These are phyloP conservation scores for Ophiostoma fasciatum DNA, from an alignment of 2,329 filamentous ascomycete genomes.

Conservation along the genomic window DNA sequence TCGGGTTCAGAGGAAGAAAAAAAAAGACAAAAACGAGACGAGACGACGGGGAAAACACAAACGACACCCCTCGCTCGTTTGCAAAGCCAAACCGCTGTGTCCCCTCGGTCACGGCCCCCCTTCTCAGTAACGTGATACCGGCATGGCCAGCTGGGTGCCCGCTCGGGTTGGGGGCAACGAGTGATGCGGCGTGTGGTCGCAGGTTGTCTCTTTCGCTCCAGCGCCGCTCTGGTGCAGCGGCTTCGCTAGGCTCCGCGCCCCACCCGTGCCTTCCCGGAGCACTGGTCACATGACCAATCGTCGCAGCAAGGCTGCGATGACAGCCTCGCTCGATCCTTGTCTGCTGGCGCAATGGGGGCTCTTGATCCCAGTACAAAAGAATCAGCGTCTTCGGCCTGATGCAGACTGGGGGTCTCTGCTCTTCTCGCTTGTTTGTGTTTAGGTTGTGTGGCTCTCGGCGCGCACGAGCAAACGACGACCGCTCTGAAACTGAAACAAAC, in stretches of 20 bases:
- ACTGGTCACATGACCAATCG: slow-evolving; percentile 6
- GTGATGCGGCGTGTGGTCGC: background rate
- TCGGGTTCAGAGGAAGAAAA: background rate
- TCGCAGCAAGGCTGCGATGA: too few relatives aligned
- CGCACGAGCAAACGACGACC: too few relatives aligned
- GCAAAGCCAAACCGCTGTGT: background rate
- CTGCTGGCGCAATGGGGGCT: too few relatives aligned
- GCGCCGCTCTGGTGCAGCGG: slow-evolving; percentile 1
- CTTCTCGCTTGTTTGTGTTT: too few relatives aligned
- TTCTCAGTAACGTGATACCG: slow-evolving; percentile 7
- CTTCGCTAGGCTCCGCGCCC: slow-evolving; percentile 5
- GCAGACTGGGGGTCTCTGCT: too few relatives aligned
- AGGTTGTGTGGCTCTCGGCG: too few relatives aligned
- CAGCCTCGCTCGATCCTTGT: too few relatives aligned
- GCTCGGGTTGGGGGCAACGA: slow-evolving; percentile 1
- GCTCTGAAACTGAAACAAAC: too few relatives aligned
- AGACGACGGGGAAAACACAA: background rate
- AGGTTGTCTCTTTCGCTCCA: background rate
- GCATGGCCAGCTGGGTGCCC: background rate
- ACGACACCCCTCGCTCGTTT: background rate
- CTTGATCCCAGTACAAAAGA: too few relatives aligned
- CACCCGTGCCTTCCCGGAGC: too few relatives aligned
- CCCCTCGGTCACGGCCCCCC: slow-evolving; percentile 1
- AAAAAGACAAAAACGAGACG: background rate
- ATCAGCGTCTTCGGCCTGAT: too few relatives aligned